Base-by-base conservation (phyloP, 2,329 filamentous ascomycete genomes). In the Aspergillus quadricinctus region DNA sequence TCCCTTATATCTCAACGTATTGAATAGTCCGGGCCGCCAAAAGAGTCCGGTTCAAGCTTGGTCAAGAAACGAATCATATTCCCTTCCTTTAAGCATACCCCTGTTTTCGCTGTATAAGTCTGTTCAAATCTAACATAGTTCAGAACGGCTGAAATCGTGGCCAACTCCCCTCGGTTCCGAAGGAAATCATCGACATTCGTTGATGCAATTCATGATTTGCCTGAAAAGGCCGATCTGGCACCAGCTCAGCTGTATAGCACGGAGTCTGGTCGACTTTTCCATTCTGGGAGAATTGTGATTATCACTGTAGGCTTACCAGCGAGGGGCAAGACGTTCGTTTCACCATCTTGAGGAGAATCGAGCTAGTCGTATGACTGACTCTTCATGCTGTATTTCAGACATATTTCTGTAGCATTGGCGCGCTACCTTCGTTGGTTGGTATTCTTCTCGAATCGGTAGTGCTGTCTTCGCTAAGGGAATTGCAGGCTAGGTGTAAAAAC, bases 211-310 rank as follows among this genome's bases (percentile, higher is more conserved):
- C 93, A 97, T 76, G 93, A 97, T 79, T 82, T 96, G 53, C 86
- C 90, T 8, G 88, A 92, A 70, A 91, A 91, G 67, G 81, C 83
- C 57, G 84, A 93, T 65, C 85, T 96, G 83, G 94, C 94, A 4
- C 94, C 94, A 29, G 94, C 94, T 64, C 94, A 99, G 78, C 83
- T 99, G 48, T 99, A 99, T 79, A 97, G 92, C 74, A 99, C 94
- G 53, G 96, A 97, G 83, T 97, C 93, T 49, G 94, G 94, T 50
- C 86, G 94, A 45, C 85, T 99, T 29, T 99, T 99, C 73, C 94
- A 99, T 75, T 97, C 94, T 23, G 94, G 94, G 49, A 87, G 93
- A 56, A 99, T 99, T 71, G 93, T 93, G 49, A 97, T 99, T 66
- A 93, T 94, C 62, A 97, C 96, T 72, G 94, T 97, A 64, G 94